These are phyloP conservation scores for Pestalotiopsis sp. DNA, from an alignment of 2,329 filamentous ascomycete species.

Conservation along the genomic window DNA sequence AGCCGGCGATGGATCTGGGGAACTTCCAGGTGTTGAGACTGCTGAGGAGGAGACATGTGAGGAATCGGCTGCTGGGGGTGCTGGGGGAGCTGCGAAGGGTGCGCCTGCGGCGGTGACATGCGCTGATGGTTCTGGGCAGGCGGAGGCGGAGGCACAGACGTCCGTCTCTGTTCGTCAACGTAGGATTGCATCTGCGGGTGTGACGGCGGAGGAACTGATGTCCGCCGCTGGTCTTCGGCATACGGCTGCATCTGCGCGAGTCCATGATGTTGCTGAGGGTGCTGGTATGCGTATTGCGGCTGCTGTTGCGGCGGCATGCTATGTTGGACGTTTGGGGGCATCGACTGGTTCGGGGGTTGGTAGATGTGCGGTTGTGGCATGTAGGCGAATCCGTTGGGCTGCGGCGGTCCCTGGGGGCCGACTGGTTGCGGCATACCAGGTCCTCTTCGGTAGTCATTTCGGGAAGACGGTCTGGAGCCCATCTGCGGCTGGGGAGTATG, in stretches of 20 bases:
- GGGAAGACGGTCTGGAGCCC: slow-evolving; percentile 75
- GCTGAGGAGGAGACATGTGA: slow-evolving; percentile 18
- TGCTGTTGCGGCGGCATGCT: slow-evolving; percentile 31
- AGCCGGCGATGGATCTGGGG: slow-evolving; percentile 1
- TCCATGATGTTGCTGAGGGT: slow-evolving; percentile 36
- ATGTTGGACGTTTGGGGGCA: slow-evolving; percentile 42
- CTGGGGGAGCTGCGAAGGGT: slow-evolving; percentile 38
- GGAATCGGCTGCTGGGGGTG: slow-evolving; percentile 19
- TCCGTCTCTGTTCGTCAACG: slow-evolving; percentile 73
- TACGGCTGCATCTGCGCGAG: slow-evolving; percentile 65
- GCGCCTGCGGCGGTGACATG: slow-evolving; percentile 55
- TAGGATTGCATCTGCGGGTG: slow-evolving; percentile 65
- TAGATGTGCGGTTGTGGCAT: slow-evolving; percentile 87
- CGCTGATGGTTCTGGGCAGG: slow-evolving; percentile 49
- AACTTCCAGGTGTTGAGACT: slow-evolving; percentile 30
- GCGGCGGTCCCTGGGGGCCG: slow-evolving; percentile 60
- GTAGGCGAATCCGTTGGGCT: slow-evolving; percentile 75
- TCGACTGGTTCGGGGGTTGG: slow-evolving; percentile 56
- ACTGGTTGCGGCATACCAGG: slow-evolving; percentile 69
- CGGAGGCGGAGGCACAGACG: slow-evolving; percentile 67
- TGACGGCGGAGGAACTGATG: slow-evolving; percentile 23
- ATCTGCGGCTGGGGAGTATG: slow-evolving; percentile 80
- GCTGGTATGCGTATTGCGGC: slow-evolving; percentile 27
- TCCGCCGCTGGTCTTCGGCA: slow-evolving; percentile 71
- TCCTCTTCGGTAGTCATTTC: slow-evolving; percentile 76